Evolutionary conservation across 208 protist species (phyloP).

Genomic region (Acanthamoeba triangularis): DNA sequence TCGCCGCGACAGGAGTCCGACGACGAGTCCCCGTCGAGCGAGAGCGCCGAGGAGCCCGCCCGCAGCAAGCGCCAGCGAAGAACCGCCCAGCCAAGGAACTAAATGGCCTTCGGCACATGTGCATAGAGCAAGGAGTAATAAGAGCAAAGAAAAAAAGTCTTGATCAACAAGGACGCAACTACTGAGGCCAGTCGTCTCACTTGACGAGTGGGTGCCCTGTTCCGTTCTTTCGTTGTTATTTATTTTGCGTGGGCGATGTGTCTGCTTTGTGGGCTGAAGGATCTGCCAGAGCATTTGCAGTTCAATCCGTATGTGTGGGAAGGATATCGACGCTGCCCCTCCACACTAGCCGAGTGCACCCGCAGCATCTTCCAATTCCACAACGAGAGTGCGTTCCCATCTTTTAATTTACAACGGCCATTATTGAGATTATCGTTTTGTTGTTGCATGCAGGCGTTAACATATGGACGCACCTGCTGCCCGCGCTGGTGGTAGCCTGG

Average conservation of each 20-base stretch:
- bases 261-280: conserved; percentile 1
- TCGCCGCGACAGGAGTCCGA: not conserved
- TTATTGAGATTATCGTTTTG: not conserved
- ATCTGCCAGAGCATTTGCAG: conserved; percentile 57
- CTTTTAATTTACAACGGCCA: not conserved
- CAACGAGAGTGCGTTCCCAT: conserved; percentile 61
- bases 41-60: not conserved
- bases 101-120: too few relatives aligned
- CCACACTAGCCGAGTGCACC: not conserved
- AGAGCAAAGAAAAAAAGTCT: too few relatives aligned
- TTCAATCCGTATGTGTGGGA: conserved; percentile 70
- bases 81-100: not conserved
- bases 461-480: conserved; percentile 77
- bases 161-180: too few relatives aligned
- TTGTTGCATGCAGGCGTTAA: not conserved
- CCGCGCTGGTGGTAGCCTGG: not conserved
- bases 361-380: conserved; percentile 36
- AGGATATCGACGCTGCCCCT: conserved; percentile 36
- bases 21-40: not conserved
- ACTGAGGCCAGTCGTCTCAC: too few relatives aligned
- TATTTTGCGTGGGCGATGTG: not conserved
- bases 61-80: conserved; percentile 36
- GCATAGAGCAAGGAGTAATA: too few relatives aligned
- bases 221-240: not conserved
- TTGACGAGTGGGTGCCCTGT: too few relatives aligned